phyloP scores from a whole-genome alignment of 2,329 filamentous ascomycete species.

The Arthrobotrys iridis region DNA sequence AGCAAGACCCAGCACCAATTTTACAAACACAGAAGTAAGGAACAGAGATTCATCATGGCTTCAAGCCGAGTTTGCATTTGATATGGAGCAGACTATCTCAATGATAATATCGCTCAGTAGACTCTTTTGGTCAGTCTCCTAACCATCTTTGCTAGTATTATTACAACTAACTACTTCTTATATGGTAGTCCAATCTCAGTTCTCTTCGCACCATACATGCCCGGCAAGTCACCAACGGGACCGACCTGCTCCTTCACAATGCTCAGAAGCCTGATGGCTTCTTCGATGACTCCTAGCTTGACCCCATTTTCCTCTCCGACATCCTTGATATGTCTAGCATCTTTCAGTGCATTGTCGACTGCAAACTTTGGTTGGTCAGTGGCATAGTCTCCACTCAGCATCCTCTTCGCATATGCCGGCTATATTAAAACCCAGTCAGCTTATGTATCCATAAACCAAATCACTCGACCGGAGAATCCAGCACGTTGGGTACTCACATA shows the following conservation, averaged over 20 bases:
- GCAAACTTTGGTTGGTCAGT: slow-evolving; percentile 82
- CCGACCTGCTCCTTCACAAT: slow-evolving; percentile 76
- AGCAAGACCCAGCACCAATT: no score
- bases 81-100: neutral
- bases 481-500: slow-evolving; percentile 47
- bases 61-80: no score
- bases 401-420: slow-evolving; percentile 76
- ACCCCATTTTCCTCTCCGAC: slow-evolving; percentile 73
- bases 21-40: no score
- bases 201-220: slow-evolving; percentile 51
- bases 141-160: no score
- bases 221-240: slow-evolving; percentile 71
- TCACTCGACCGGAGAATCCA: no score
- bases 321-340: slow-evolving; percentile 76
- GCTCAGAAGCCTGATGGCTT: slow-evolving; percentile 75
- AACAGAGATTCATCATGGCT: no score
- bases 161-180: slow-evolving; percentile 24
- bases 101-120: neutral
- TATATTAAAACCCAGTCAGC: slow-evolving; percentile 72
- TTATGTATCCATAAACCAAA: no score
- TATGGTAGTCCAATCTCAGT: slow-evolving; percentile 38
- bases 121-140: neutral
- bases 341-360: slow-evolving; percentile 83
- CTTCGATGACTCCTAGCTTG: slow-evolving; percentile 72
- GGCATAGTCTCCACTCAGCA: slow-evolving; percentile 77